Evolutionary conservation across 495 filamentous ascomycete genomes (phyloP), one percentile per base, ranked within the genome.

Genomic region (Penicillium cosmopolitanum): DNA sequence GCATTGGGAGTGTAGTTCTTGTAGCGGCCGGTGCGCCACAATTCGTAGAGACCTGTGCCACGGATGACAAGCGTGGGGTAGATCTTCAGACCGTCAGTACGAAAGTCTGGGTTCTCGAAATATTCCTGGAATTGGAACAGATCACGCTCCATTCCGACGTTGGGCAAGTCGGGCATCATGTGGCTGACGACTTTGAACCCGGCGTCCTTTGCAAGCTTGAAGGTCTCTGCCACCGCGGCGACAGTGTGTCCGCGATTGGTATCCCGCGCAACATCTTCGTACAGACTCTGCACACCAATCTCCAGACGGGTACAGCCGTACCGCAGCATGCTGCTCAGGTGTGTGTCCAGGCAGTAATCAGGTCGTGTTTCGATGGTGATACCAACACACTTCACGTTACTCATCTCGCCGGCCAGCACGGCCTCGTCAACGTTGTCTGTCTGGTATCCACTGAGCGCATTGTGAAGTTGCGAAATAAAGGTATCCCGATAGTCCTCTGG

Each of bases 91-190:
- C 95, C 95, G 70, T 98, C 95, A n/a, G 96, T 98, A 48, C 95
- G 87, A 78, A 98, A 98, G 59, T 84, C 90, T 10, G 95, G 95
- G 72, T 96, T 97, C 73, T 95, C 92, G 63, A 98, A 98, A 73
- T 98, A 98, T 74, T 98, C 95, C 58, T 88, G 83, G 77, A 98
- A 98, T 64, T 98, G 95, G 68, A 94, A 92, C 25, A 98, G 79
- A 70, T 98, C 95, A 60, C 95, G 89, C 76, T 98, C 96, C 90
- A 97, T 96, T 56, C 95, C 95, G 5, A 98, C 95, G 66, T 98
- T 98, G 12, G 95, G 95, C 28, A 98, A 80, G 69, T 98, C 95
- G 13, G 95, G 95, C 95, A 98, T 98, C 95, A 98, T 98, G 74
- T 98, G 95, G 60, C 89, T 93, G 63, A 98, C 95, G 7, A 98